These are phyloP conservation scores for Rhexocercosporidium sp. DNA, from an alignment of 2,329 filamentous ascomycete genomes.

Conservation along the genomic window DNA sequence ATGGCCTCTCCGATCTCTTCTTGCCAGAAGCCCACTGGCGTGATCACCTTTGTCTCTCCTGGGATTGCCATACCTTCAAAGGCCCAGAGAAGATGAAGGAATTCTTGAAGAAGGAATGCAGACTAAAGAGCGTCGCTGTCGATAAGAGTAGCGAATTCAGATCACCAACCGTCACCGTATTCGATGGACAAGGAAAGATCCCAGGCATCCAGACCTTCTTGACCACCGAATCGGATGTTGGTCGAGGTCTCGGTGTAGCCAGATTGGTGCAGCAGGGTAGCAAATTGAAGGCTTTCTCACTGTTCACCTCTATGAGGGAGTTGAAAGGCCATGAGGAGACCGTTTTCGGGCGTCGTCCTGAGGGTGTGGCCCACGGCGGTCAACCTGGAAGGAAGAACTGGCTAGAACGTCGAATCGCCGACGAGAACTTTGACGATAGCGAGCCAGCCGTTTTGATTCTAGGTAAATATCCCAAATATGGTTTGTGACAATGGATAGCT, in stretches of 20 bases:
- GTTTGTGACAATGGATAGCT: neutral
- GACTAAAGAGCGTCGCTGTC: conserved; percentile 46
- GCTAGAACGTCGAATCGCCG: conserved; percentile 55
- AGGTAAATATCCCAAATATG: conserved; percentile 47
- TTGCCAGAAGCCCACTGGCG: conserved; percentile 57
- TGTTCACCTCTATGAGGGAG: conserved; percentile 63
- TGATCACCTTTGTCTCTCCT: conserved; percentile 60
- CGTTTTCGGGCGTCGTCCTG: conserved; percentile 51
- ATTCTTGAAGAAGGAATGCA: conserved; percentile 44
- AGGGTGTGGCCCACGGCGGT: conserved; percentile 61
- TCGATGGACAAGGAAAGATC: conserved; percentile 56
- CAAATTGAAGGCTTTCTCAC: conserved; percentile 65
- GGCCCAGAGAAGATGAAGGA: conserved; percentile 38
- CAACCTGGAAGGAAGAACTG: conserved; percentile 62
- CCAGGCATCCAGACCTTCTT: conserved; percentile 62
- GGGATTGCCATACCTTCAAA: conserved; percentile 57
- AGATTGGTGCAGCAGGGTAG: conserved; percentile 50
- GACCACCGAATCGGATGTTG: conserved; percentile 56
- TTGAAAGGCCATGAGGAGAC: conserved; percentile 59
- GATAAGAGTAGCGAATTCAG: conserved; percentile 47
- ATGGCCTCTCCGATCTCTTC: conserved; percentile 47
- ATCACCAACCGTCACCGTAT: conserved; percentile 44
- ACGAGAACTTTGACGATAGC: conserved; percentile 49
- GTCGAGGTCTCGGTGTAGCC: conserved; percentile 60
- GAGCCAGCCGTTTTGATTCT: conserved; percentile 66